Evolutionary conservation across 1,284 basidiomycete genomes (phyloP), one percentile per base, ranked within the genome.

Genomic region (Trichosporon faecale): DNA sequence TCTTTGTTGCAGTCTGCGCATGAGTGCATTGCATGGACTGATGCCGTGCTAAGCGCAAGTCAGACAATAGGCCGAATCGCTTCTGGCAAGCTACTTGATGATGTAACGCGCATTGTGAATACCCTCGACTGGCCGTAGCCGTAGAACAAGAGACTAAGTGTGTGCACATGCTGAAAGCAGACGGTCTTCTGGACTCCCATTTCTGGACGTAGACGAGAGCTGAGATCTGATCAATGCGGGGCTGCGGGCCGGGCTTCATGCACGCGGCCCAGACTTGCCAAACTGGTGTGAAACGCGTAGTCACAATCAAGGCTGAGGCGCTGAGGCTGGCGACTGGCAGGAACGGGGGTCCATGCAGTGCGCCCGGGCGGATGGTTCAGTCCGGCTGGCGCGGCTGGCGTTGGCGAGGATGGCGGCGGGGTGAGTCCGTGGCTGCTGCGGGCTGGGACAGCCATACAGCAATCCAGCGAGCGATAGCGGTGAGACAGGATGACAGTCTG

Each of bases 341-440:
- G 49, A 52, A 52, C 49, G 49, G 8, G 23, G 49, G 49, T 18
- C 49, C 21, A 52, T 52, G 49, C 49, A 52, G 23, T 12, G 46
- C n/a, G n/a, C n/a, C n/a, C n/a, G n/a, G 14, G 35, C 49, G 49
- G 49, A 52, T 52, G 49, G 49, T 52, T 52, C 49, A 52, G 49
- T 52, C 49, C 49, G 49, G 49, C 49, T 52, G 49, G 49, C 49
- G 21, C 49, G 12, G 49, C 8, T 52, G 49, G 49, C 40, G 40
- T 52, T 25, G 9, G 21, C 21, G 49, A 52, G 49, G 49, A 21
- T 52, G 49, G 49, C 6, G 21, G 46, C 16, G 49, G 49, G 21
- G 49, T 52, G 49, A 52, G 49, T 25, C 5, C 21, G 49, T 52
- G 49, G 49, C 49, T 52, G 49, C 49, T 52, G 49, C 49, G 49